Conservation (phyloP, 2,329 filamentous ascomycete species). For the Epichloe sylvatica region DNA sequence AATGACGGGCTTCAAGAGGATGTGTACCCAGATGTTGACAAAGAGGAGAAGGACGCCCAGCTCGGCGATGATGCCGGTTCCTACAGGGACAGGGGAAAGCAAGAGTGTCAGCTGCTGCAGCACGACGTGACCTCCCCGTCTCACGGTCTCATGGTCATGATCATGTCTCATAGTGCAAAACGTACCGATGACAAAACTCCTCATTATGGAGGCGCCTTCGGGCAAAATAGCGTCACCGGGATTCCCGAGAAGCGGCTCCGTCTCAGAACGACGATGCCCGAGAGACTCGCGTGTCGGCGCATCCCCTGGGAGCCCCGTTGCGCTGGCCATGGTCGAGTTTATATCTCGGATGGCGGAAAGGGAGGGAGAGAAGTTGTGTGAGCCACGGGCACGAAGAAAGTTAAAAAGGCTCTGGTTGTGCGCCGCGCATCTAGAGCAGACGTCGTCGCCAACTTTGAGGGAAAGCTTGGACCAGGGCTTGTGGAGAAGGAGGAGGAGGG, state of each 20-base stretch:
- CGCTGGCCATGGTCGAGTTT: constrained; percentile 44
- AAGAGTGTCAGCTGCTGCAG: neutral
- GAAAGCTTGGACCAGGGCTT: neutral
- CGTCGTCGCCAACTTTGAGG: too few relatives aligned
- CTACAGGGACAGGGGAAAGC: constrained; percentile 27
- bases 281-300: constrained; percentile 13
- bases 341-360: neutral
- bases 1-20: constrained; percentile 56
- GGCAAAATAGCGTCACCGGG: constrained; percentile 61
- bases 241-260: constrained; percentile 33
- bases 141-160: neutral
- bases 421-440: neutral
- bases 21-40: constrained; percentile 61
- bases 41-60: constrained; percentile 62
- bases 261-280: constrained; percentile 19
- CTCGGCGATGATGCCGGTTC: constrained; percentile 71
- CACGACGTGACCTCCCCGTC: neutral
- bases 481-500: too few relatives aligned
- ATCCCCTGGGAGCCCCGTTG: constrained; percentile 49
- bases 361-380: too few relatives aligned
- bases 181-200: constrained; percentile 63
- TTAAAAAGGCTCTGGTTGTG: neutral
- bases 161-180: neutral
- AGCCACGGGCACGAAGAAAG: neutral
- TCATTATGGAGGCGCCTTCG: constrained; percentile 46